phyloP scores from a whole-genome alignment of 331 rosid genomes.

The Acacia concinna region DNA sequence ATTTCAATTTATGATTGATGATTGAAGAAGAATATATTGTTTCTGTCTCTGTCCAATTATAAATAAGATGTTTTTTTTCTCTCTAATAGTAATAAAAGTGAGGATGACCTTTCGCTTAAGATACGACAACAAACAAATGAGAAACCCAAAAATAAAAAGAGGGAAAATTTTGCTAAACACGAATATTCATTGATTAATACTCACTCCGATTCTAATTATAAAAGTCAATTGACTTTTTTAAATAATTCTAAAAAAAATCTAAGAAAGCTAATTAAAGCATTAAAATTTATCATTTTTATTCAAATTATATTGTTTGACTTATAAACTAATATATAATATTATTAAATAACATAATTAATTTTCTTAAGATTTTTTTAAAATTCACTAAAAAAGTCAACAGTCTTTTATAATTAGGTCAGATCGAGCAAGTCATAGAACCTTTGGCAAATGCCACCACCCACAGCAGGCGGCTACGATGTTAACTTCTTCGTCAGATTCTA shows the following conservation, averaged over 20 bases:
- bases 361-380: too few species aligned
- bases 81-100: not conserved
- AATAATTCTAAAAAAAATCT: too few species aligned
- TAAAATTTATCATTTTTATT: too few species aligned
- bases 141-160: not conserved
- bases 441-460: not conserved
- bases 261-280: too few species aligned
- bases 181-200: not conserved
- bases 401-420: too few species aligned
- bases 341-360: too few species aligned
- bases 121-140: not conserved
- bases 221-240: too few species aligned
- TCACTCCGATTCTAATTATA: too few species aligned
- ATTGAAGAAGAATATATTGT: not conserved
- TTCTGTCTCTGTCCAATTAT: not conserved
- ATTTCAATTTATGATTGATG: not conserved
- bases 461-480: not conserved
- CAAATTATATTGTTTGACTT: too few species aligned
- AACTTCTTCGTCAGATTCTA: not conserved
- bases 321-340: too few species aligned
- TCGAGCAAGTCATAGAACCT: not conserved
- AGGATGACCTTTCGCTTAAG: not conserved
- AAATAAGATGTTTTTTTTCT: not conserved
- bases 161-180: not conserved
- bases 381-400: too few species aligned